Evolutionary conservation across 495 filamentous ascomycete species (phyloP), one percentile per base, ranked within the genome.

Genomic region (Penicillium chermesinum): DNA sequence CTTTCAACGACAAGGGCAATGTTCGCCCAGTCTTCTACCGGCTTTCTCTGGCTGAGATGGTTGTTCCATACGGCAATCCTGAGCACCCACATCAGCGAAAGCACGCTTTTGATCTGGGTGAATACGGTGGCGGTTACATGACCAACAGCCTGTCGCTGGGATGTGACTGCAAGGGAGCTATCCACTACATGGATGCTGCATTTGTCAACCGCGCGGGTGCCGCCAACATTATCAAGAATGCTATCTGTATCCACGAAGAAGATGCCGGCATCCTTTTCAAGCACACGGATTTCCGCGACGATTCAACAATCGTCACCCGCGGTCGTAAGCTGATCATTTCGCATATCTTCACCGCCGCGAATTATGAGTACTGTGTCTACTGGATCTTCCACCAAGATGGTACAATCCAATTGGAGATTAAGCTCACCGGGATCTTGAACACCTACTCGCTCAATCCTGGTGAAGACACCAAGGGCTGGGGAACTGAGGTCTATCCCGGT

Each of bases 401-500:
- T 3, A 75, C 70, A 2, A 68, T 75, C 43, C 71, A 66, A 30
- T 60, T 77, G 17, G 74, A 78, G 48, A 68, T 71, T 6, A 69
- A 75, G 33, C 63, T 74, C 15, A 77, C 73, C 15, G 74, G 74
- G 17, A 58, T 58, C 12, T 47, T 58, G 27, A 58, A 58, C 70
- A 97, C 91, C 12, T 95, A 95, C 59, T 71, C 84, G 48, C 84
- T 96, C 79, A 79, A 80, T 50, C 83, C 85, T 0, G 88, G 85
- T 41, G 91, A 96, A 65, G 87, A 93, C 54, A 87, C 86, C 7
- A 69, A 87, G 13, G 89, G 89, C 47, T 97, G 88, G 87, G 91
- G 91, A 45, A 96, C 90, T 6, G 85, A 95, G 55, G 91, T 97
- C 17, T 95, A 93, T 54, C 88, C 88, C 2, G 88, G 88, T 36